Base-by-base conservation (phyloP, 805 yeast genomes). In the Alloascoidea hylecoeti region DNA sequence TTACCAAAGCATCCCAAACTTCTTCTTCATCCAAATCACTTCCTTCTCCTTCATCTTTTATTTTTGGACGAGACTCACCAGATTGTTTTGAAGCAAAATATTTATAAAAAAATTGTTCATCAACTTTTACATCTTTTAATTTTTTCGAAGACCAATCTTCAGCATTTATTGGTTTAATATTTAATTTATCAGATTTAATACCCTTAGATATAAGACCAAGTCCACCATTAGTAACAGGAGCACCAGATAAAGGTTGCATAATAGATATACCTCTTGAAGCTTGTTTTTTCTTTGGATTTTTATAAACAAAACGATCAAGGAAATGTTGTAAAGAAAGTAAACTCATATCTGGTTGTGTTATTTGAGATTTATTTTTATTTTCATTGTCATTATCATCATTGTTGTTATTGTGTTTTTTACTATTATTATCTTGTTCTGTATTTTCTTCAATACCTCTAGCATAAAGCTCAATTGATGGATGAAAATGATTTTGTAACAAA, bases 171-270 rank as follows among this genome's bases (percentile, higher is more conserved):
- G 97, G 95, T 12, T 69, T 53, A n/a, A 65, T 70, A 3, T 56
- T 55, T 15, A 40, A 47, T 12, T 83, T 70, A n/a, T 84, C 73
- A 1, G 30, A 23, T 9, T n/a, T n/a, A 23, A 23, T 9, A 9
- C 45, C 52, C 37, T 52, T 52, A 5, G 53, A 50, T 5, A 52
- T 44, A 12, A 57, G 44, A 12, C 58, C 47, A 5, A 56, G 41
- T 9, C 46, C 46, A 15, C 51, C 46, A 38, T 52, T 57, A 2
- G 50, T 47, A 19, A 40, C 52, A 23, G 30, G 30, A 9, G 75
- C 68, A 44, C 96, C 96, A 35, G 94, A 86, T 46, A 92, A 66
- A 37, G 98, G 97, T 65, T 92, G 98, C 97, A 92, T 92, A 53
- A 92, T 88, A 34, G 96, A 85, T 3, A 80, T 66, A 50, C 97